Evolutionary conservation across 495 filamentous ascomycete genomes (phyloP).

Genomic region (Monascus purpureus): DNA sequence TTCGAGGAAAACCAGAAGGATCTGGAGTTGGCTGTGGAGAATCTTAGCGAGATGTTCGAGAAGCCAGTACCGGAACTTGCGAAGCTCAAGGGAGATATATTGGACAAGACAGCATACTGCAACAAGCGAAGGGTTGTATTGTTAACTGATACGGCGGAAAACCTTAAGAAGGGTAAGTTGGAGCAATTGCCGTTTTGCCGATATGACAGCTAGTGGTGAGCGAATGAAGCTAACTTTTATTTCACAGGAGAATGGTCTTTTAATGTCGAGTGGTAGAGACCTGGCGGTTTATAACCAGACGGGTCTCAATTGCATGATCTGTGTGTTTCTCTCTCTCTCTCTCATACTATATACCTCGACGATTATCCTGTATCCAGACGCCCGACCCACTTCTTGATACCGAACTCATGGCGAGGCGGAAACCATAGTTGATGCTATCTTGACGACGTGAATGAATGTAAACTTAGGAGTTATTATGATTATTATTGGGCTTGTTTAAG

Average conservation of each 20-base stretch:
- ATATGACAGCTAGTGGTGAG: no score
- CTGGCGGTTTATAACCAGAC: neutral
- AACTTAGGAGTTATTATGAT: no score
- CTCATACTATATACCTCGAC: no score
- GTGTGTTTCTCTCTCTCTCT: no score
- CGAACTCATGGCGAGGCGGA: neutral
- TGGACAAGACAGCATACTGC: constrained; percentile 96
- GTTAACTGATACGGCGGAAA: constrained; percentile 80
- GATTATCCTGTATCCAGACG: no score
- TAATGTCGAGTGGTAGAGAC: constrained; percentile 28
- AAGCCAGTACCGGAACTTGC: constrained; percentile 76
- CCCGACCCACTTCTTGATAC: no score
- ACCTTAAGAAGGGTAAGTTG: constrained; percentile 67
- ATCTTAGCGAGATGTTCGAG: constrained; percentile 93
- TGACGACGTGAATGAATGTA: constrained; percentile 25
- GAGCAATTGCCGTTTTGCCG: no score
- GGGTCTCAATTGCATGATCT: neutral
- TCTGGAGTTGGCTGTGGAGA: constrained; percentile 91
- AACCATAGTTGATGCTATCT: constrained; percentile 4
- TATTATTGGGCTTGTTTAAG: no score
- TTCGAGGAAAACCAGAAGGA: constrained; percentile 99
- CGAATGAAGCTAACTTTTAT: neutral
- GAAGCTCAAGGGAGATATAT: constrained; percentile 84
- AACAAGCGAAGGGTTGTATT: constrained; percentile 82
- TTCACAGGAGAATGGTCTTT: constrained; percentile 29